A percentile compares a stretch with the other conserved stretches of the same genome.
Evolutionary conservation across 768 basidiomycete genomes (phyloP).

Genomic region (Leccinum longicurvipes): DNA sequence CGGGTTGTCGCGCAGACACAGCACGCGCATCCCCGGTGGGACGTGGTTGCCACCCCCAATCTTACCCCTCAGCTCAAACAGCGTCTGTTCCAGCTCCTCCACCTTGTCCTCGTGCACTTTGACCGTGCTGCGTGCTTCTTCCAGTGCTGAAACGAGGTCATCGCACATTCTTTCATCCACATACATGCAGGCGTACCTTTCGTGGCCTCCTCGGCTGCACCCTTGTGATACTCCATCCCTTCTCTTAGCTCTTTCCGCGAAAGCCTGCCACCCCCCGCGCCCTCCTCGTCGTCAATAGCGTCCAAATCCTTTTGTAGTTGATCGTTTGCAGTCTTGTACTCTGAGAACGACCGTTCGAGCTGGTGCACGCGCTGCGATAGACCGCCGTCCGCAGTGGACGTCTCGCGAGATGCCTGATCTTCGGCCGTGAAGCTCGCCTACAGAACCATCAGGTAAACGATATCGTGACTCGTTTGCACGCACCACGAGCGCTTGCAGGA

Average conservation of each 20-base stretch:
- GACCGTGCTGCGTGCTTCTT: constrained; percentile 34
- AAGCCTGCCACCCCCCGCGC: constrained; percentile 14
- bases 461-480: constrained; percentile 22
- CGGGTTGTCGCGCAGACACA: constrained; percentile 76
- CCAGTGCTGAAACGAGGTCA: constrained; percentile 39
- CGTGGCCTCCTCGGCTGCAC: constrained; percentile 36
- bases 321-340: constrained; percentile 51
- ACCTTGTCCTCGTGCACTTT: constrained; percentile 49
- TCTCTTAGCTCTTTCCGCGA: constrained; percentile 39
- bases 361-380: constrained; percentile 47
- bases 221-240: constrained; percentile 37
- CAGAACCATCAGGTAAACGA: background rate
- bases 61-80: constrained; percentile 76
- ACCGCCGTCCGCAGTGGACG: constrained; percentile 25
- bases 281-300: constrained; percentile 37
- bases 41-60: constrained; percentile 74
- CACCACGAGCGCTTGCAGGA: constrained; percentile 64
- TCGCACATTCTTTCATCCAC: background rate
- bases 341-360: constrained; percentile 51
- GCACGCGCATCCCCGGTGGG: constrained; percentile 64
- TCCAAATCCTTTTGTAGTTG: constrained; percentile 49
- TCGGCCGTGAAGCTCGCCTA: constrained; percentile 67
- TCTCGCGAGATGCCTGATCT: constrained; percentile 38
- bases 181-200: constrained; percentile 34
- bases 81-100: constrained; percentile 70